These are phyloP conservation scores for Ophiocordyceps unilateralis DNA, from an alignment of 2,329 filamentous ascomycete species.

Conservation along the genomic window DNA sequence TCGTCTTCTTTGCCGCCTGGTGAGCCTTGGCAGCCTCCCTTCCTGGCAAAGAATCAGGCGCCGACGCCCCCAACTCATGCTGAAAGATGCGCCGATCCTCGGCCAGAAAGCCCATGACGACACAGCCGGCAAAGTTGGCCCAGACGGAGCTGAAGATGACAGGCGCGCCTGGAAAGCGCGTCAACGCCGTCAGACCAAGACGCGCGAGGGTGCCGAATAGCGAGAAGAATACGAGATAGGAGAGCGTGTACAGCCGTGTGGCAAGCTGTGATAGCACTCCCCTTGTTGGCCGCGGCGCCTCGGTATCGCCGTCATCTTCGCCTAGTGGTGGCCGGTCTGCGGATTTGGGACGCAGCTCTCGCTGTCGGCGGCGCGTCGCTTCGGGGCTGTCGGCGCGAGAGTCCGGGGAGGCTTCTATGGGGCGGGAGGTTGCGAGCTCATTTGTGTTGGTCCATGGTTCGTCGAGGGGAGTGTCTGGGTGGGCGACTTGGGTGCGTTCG, in stretches of 20 bases:
- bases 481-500: background rate
- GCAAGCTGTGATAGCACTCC: constrained; percentile 24
- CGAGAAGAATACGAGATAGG: constrained; percentile 73
- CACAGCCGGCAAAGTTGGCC: constrained; percentile 71
- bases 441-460: constrained; percentile 27
- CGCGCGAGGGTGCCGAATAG: constrained; percentile 71
- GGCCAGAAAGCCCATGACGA: constrained; percentile 71
- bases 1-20: constrained; percentile 57
- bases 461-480: background rate
- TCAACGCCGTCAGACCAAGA: constrained; percentile 63
- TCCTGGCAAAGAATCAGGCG: constrained; percentile 30
- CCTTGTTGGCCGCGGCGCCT: constrained; percentile 9
- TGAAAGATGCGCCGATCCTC: constrained; percentile 61
- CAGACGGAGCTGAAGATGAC: constrained; percentile 61
- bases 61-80: background rate
- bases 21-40: constrained; percentile 37
- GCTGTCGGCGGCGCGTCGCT: constrained; percentile 3
- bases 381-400: constrained; percentile 3
- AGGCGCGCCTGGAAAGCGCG: constrained; percentile 61
- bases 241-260: constrained; percentile 53
- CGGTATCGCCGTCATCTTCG: constrained; percentile 4
- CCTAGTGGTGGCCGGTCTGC: too few relatives aligned
- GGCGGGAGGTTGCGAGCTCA: constrained; percentile 20
- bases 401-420: constrained; percentile 1
- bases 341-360: too few relatives aligned